Evolutionary conservation across 768 basidiomycete species (phyloP), one percentile per base, ranked within the genome.

Genomic region (Mycena alexandri): DNA sequence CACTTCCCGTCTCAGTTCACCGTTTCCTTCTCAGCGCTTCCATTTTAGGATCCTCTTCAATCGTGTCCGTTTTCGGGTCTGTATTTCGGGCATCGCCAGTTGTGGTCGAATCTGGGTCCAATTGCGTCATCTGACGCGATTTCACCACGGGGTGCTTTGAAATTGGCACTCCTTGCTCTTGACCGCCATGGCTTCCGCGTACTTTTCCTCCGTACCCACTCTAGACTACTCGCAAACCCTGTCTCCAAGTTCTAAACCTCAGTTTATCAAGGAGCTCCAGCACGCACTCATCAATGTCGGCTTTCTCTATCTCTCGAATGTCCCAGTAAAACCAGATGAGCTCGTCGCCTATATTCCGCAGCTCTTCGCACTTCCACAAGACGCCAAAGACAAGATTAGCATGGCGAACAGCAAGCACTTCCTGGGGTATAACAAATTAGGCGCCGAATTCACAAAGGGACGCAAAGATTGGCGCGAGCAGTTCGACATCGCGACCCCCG

Each of bases 321-420:
- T 89, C 41, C 83, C 90, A 0, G 85, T 93, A 5, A 78, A 84
- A 65, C 78, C 91, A 53, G 82, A 87, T 36, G 74, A 78, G 17
- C 78, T 94, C 43, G 78, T 87, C 53, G 77, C 74, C 11, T 91
- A 88, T 73, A 87, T 91, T 8, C 93, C 93, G 0, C 83, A 82
- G 44, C 82, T 94, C 36, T 95, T 95, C 71, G 88, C 79, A 16
- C 82, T 95, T 8, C 89, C 92, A 0, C 88, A 90, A 67, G 83
- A 84, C 13, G 81, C 81, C 21, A 92, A 95, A 77, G 84, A 93
- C 55, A 80, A 79, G 63, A 87, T 93, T 56, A 72, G 80, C 11
- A 94, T 94, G 93, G 82, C 78, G 9, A 90, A 94, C 71, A 92
- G 89, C 8, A 87, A 86, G 13, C 91, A 93, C 72, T 95, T 95